Evolutionary conservation across 495 filamentous ascomycete species (phyloP).

Genomic region (Daldinia loculata): DNA sequence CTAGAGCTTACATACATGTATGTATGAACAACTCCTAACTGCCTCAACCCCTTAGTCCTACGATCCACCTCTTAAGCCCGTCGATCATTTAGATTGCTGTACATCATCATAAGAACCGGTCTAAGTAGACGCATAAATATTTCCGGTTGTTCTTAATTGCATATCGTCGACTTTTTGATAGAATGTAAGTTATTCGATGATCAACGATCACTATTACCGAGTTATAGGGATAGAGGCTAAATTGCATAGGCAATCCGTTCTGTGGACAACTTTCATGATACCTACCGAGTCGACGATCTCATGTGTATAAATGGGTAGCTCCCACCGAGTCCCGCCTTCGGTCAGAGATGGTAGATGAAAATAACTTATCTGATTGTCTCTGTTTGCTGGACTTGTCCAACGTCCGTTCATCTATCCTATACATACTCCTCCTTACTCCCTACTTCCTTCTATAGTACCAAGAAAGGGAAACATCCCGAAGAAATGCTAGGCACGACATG

Average conservation of each 20-base stretch:
- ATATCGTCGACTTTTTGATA: neutral
- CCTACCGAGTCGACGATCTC: neutral
- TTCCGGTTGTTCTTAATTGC: neutral
- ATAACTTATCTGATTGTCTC: neutral
- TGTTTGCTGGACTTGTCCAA: conserved; percentile 3
- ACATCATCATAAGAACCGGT: neutral
- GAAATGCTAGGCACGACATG: neutral
- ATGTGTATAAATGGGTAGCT: neutral
- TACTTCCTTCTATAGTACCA: neutral
- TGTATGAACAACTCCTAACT: conserved; percentile 10
- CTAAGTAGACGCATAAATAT: conserved; percentile 8
- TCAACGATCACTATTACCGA: neutral
- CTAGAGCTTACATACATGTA: neutral
- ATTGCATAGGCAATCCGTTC: neutral
- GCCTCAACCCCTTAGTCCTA: conserved; percentile 9
- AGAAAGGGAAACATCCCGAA: neutral
- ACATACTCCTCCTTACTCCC: neutral
- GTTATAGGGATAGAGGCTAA: neutral
- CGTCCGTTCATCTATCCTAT: neutral
- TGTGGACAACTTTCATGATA: neutral
- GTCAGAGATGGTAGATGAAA: neutral
- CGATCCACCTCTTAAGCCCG: conserved; percentile 26
- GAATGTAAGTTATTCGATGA: neutral
- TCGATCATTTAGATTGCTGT: conserved; percentile 22
- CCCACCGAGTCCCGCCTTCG: conserved; percentile 10